Percentiles rank a stretch among this genome's conserved stretches.
Conservation (phyloP, 768 basidiomycete genomes). For the Royoungia palumana region DNA sequence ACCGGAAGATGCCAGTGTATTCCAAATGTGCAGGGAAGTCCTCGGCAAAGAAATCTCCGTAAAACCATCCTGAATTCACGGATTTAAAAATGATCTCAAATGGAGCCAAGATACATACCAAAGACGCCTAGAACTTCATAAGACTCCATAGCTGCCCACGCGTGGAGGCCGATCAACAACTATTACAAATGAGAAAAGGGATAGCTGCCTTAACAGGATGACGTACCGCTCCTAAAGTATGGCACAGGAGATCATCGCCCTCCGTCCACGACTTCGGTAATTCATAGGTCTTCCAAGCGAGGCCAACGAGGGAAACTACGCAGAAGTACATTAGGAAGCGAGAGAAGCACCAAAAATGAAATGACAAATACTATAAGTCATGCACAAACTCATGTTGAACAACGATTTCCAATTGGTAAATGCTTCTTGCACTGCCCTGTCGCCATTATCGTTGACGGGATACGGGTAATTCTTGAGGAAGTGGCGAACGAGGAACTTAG, state of each 20-base stretch:
- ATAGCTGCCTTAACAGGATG: not conserved
- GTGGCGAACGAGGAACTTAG: slow-evolving; percentile 89
- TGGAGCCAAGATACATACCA: slow-evolving; percentile 44
- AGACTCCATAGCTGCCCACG: slow-evolving; percentile 88
- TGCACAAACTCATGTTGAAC: slow-evolving; percentile 90
- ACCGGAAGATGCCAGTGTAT: slow-evolving; percentile 97
- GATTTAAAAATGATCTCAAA: slow-evolving; percentile 1
- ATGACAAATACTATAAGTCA: slow-evolving; percentile 77
- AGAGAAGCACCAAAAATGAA: not conserved
- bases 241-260: slow-evolving; percentile 81
- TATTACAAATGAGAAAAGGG: slow-evolving; percentile 29
- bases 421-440: slow-evolving; percentile 85
- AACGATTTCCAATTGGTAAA: slow-evolving; percentile 93
- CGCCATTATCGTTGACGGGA: slow-evolving; percentile 59
- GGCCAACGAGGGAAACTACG: slow-evolving; percentile 76
- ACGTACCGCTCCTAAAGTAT: slow-evolving; percentile 83
- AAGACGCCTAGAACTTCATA: slow-evolving; percentile 93
- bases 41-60: slow-evolving; percentile 95
- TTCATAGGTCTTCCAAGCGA: slow-evolving; percentile 89
- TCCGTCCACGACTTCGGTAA: slow-evolving; percentile 83
- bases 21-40: slow-evolving; percentile 87
- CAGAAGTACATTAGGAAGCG: not conserved
- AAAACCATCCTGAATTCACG: slow-evolving; percentile 81
- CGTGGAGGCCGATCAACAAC: slow-evolving; percentile 81
- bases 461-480: slow-evolving; percentile 96